Base-by-base conservation (phyloP, 1,139 yeast genomes). In the Debaryomyces robertsiae region DNA sequence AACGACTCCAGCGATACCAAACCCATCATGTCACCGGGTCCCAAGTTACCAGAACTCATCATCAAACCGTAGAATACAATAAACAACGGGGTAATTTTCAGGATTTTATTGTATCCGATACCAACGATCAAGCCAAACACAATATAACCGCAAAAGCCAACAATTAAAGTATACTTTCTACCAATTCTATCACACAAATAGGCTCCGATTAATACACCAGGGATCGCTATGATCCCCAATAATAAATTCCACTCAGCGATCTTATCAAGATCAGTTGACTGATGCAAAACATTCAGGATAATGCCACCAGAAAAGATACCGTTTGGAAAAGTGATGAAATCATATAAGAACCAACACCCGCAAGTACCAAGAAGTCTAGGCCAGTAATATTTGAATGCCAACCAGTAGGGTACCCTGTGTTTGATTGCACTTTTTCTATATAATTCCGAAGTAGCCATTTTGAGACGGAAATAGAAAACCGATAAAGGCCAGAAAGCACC, bases 21-120 rank as follows among this genome's bases (percentile, higher is more conserved):
- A 7, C 93, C 93, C 73, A 84, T 67, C 71, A 78, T 78, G 56
- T 84, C 76, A 49, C 93, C 93, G 3, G 93, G 93, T 3, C 94
- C 93, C 51, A 83, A 67, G 60, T 84, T 84, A 52, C 90, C 90
- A 39, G 59, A 52, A 15, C 72, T 61, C 62, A 68, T 69, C 72
- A 75, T 67, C 27, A 74, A 57, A 9, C 79, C 80, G 48, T 73
- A 75, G 43, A 75, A 66, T 14, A 75, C 63, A 43, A 75, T 66
- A 48, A 75, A 73, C 36, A 71, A 58, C 2, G 73, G 67, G 10
- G 73, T 65, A 40, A 71, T 72, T 17, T 63, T 60, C 35, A 60
- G 58, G 39, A 75, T 59, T 50, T 65, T 67, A 9, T 66, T 60
- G 47, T 69, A 75, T 13, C 72, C 75, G 44, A 63, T 61, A 24